Percentiles rank a stretch among this genome's conserved stretches.
phyloP scores from a whole-genome alignment of 2,329 filamentous ascomycete species.

The Colletotrichum paranaense region DNA sequence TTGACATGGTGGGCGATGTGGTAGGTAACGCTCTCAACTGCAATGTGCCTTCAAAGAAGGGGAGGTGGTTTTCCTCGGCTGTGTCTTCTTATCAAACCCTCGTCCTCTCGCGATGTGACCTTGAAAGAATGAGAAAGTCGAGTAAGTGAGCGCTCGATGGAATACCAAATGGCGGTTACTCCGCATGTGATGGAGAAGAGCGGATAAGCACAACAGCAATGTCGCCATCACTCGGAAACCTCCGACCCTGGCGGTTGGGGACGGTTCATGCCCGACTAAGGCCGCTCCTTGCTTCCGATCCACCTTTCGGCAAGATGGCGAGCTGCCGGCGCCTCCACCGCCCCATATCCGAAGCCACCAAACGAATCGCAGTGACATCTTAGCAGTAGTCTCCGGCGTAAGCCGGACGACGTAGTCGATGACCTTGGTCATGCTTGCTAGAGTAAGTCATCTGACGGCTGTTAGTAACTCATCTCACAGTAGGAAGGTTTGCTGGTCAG shows the following conservation, averaged over 20 bases:
- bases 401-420: neutral
- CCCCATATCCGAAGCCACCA: neutral
- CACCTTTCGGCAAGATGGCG: neutral
- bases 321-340: neutral
- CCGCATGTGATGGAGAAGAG: neutral
- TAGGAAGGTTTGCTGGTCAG: neutral
- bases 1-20: slow-evolving; percentile 21
- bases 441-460: neutral
- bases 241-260: slow-evolving; percentile 9
- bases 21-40: neutral
- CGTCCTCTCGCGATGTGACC: neutral
- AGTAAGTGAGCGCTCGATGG: too few species aligned
- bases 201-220: slow-evolving; percentile 22
- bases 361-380: neutral
- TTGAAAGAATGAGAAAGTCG: neutral
- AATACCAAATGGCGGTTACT: neutral
- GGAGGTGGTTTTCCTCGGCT: too few species aligned
- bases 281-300: neutral
- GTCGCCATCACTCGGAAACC: slow-evolving; percentile 25
- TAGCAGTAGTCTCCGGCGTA: neutral
- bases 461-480: neutral
- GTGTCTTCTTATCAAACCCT: neutral
- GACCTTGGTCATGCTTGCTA: neutral
- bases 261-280: neutral
- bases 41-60: too few species aligned